Conservation (phyloP, 129 eudicot species). For the Erigeron canadensis region DNA sequence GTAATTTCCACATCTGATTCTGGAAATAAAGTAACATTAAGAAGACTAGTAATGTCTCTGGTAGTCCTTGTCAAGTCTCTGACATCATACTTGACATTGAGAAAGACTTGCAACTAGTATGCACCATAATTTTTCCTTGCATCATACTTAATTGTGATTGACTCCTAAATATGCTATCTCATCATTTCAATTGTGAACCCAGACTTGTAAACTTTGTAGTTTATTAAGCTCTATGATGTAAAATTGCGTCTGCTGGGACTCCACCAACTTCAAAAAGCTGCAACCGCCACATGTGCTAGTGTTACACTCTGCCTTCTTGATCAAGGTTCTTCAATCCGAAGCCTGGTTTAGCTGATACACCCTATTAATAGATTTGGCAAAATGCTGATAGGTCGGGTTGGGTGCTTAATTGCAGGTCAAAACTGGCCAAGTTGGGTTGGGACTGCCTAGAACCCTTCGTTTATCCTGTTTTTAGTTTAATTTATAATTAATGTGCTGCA, state of each 20-base stretch:
- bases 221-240: conserved; percentile 62
- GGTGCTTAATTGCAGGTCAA: background rate
- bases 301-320: conserved; percentile 87
- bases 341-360: background rate
- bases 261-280: conserved; percentile 97
- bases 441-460: background rate
- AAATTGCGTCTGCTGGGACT: conserved; percentile 69
- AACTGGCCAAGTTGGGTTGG: background rate
- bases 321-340: conserved; percentile 54
- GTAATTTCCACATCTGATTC: conserved; percentile 70
- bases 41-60: conserved; percentile 45
- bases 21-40: conserved; percentile 69
- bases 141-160: conserved; percentile 12
- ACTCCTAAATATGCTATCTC: background rate
- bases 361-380: background rate
- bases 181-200: conserved; percentile 7
- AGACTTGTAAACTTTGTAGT: conserved; percentile 43
- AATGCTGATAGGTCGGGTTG: background rate
- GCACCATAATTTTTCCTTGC: conserved; percentile 20
- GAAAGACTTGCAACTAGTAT: conserved; percentile 57
- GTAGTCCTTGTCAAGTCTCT: conserved; percentile 59
- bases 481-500: background rate
- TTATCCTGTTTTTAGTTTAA: background rate
- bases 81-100: conserved; percentile 60
- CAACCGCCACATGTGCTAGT: conserved; percentile 87